Evolutionary conservation across 1,284 basidiomycete species (phyloP).

Genomic region (Puccinia brachypodii): DNA sequence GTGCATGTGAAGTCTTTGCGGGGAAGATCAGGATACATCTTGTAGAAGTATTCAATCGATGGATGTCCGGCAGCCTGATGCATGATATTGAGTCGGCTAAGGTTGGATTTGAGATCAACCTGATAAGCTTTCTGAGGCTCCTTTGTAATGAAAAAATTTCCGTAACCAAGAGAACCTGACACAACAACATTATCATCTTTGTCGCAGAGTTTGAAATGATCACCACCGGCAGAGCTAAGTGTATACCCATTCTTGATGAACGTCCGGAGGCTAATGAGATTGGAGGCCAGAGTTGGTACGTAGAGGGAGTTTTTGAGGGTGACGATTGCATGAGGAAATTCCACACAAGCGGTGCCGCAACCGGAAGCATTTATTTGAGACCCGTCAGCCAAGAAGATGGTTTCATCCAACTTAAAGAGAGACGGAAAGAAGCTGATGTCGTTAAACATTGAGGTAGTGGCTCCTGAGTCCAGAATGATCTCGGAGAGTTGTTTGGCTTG

Average conservation of each 20-base stretch:
- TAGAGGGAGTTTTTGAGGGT: background rate
- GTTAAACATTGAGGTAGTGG: background rate
- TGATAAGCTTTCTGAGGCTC: background rate
- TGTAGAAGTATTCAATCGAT: background rate
- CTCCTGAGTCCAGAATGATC: background rate
- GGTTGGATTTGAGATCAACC: background rate
- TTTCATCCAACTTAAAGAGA: background rate
- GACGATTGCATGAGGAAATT: background rate
- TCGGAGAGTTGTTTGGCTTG: background rate
- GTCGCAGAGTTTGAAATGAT: background rate
- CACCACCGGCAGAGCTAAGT: background rate
- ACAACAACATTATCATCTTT: background rate
- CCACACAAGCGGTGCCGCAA: background rate
- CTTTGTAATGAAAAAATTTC: background rate
- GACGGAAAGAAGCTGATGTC: background rate
- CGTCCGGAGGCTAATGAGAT: background rate
- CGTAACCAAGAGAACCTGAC: background rate
- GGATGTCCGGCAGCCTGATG: background rate
- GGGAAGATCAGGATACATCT: background rate
- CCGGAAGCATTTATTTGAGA: background rate
- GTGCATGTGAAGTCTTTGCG: background rate
- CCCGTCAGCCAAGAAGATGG: background rate
- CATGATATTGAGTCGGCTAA: background rate
- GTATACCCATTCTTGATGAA: background rate
- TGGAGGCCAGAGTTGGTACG: background rate